These are phyloP conservation scores for Jamesozyma gamospora DNA, from an alignment of 805 yeast genomes.

Conservation along the genomic window DNA sequence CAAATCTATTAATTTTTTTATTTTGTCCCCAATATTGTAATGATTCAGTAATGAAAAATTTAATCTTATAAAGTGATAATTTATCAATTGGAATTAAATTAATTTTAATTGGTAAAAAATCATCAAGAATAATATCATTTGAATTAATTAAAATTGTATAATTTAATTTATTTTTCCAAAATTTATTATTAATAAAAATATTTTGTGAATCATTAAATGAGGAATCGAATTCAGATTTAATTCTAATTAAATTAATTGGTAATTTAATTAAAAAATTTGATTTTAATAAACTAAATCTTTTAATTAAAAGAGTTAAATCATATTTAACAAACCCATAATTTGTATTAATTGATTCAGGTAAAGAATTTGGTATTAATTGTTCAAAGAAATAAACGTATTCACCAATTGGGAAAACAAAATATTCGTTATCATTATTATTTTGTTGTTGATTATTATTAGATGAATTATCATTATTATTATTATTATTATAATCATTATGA, in stretches of 20 bases:
- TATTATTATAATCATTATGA: too few species aligned
- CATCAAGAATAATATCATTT: constrained; percentile 73
- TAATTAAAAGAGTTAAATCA: constrained; percentile 53
- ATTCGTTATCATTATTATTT: constrained; percentile 4
- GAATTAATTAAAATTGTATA: constrained; percentile 87
- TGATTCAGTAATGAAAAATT: constrained; percentile 78
- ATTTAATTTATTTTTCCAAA: constrained; percentile 84
- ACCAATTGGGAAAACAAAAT: constrained; percentile 59
- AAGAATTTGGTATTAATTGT: constrained; percentile 67
- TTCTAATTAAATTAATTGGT: constrained; percentile 56
- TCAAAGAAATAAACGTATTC: constrained; percentile 89
- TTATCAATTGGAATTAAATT: constrained; percentile 79
- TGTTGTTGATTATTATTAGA: not conserved
- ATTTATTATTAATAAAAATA: constrained; percentile 64
- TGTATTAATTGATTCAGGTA: constrained; percentile 69
- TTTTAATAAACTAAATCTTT: constrained; percentile 77
- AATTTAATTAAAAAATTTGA: constrained; percentile 46
- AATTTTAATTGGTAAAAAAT: constrained; percentile 73
- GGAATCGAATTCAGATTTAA: constrained; percentile 50
- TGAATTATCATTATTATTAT: too few species aligned
- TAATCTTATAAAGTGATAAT: constrained; percentile 67
- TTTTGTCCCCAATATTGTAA: constrained; percentile 72
- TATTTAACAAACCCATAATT: constrained; percentile 75
- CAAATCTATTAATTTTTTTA: constrained; percentile 80
- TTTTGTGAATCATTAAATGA: constrained; percentile 87